Evolutionary conservation across 208 protist species (phyloP).

Genomic region (Crithidia fasciculata): DNA sequence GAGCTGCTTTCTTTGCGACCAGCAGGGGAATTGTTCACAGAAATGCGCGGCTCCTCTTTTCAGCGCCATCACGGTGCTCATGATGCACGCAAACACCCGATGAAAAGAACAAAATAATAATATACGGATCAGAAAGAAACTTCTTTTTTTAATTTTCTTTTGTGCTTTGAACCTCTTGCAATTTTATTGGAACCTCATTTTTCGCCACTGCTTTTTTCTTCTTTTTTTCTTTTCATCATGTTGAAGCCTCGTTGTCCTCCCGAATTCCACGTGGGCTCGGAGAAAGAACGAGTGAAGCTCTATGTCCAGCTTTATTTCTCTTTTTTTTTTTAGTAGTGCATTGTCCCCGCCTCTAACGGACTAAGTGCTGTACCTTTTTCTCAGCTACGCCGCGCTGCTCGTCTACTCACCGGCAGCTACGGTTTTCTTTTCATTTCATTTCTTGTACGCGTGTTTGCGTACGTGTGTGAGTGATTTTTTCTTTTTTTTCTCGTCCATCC

Average conservation of each 20-base stretch:
- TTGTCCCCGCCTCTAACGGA: too few species aligned
- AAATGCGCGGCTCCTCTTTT: too few species aligned
- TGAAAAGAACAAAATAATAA: too few species aligned
- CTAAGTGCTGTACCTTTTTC: too few species aligned
- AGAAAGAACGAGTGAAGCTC: too few species aligned
- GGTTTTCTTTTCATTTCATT: slow-evolving; percentile 12
- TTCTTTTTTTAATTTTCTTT: not conserved
- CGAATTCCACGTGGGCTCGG: too few species aligned
- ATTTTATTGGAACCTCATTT: not conserved
- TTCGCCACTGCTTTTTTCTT: slow-evolving; percentile 1
- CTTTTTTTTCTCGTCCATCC: not conserved
- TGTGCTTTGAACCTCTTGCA: not conserved
- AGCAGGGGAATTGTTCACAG: too few species aligned
- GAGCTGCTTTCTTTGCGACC: too few species aligned
- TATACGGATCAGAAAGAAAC: not conserved
- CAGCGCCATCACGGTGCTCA: too few species aligned
- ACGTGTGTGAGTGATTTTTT: not conserved
- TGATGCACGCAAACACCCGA: too few species aligned
- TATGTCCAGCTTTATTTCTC: slow-evolving; percentile 11
- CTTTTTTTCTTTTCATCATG: not conserved
- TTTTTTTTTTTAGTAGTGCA: not conserved
- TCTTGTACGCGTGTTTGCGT: not conserved
- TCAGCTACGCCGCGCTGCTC: too few species aligned
- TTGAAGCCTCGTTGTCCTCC: not conserved
- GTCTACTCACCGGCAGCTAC: too few species aligned